Conservation (phyloP, 345 rosid genomes). For the Salix brachista region DNA sequence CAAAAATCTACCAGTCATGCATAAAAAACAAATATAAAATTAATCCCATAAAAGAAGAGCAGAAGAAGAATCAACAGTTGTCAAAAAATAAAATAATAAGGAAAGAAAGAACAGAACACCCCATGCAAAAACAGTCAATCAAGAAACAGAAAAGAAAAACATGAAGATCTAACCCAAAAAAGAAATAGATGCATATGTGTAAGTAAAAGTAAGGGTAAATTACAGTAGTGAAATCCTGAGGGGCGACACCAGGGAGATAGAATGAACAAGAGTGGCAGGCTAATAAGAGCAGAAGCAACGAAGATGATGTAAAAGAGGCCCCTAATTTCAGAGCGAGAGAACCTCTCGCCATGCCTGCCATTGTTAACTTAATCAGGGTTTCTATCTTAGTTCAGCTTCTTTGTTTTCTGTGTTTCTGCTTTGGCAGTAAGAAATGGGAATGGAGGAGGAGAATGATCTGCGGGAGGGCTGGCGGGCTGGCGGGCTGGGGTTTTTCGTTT, state of each 20-base stretch:
- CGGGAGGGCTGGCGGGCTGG: background rate
- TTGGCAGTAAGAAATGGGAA: background rate
- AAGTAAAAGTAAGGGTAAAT: background rate
- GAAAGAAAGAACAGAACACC: background rate
- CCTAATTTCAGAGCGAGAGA: slow-evolving; percentile 6
- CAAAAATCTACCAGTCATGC: background rate
- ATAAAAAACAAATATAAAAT: background rate
- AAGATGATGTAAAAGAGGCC: background rate
- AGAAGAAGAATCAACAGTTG: background rate
- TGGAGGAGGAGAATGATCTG: background rate
- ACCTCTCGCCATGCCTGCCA: slow-evolving; percentile 7
- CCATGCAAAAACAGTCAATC: background rate
- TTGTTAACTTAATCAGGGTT: background rate
- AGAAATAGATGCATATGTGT: background rate
- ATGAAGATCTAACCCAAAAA: background rate
- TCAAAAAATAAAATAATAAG: background rate
- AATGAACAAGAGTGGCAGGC: slow-evolving; percentile 34
- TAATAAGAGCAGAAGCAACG: slow-evolving; percentile 6
- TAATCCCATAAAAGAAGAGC: background rate
- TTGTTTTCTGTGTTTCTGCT: background rate
- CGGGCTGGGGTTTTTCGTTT: background rate
- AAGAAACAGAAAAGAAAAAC: background rate
- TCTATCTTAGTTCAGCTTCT: background rate
- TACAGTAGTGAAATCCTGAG: slow-evolving; percentile 58
- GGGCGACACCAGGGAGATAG: slow-evolving; percentile 81